Evolutionary conservation across 768 basidiomycete species (phyloP), one percentile per base, ranked within the genome.

Genomic region (Trametes elegans): DNA sequence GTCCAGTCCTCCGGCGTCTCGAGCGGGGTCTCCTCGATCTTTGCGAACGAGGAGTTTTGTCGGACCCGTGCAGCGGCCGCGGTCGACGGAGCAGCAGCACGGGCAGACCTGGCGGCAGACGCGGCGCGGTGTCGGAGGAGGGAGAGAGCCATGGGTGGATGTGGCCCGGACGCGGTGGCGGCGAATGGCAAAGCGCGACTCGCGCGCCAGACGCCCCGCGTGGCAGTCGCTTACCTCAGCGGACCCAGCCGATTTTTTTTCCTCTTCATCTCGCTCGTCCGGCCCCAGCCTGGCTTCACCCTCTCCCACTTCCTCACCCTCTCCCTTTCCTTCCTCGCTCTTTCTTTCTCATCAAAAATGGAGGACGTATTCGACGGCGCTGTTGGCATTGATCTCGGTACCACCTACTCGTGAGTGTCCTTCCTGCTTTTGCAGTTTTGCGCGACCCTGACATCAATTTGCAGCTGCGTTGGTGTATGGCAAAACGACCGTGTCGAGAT

Each of bases 401-500:
- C 95, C 60, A 98, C 95, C 64, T 98, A 98, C 85, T 92, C 91
- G 89, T 92, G 70, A 64, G 87, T 73, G 48, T 48, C 2, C 8
- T 41, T 14, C 38, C 21, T 16, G 38, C 16, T 29, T 28, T 39
- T 26, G 3, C 7, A 2, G 26, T 16, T 26, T 24, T 32, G 54
- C 36, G 62, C 23, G 27, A 57, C 55, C 45, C 59, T n/a, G n/a
- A n/a, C n/a, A n/a, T 68, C 67, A 60, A 62, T 41, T 24, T 66
- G 32, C 64, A 96, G 93, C 43, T 98, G 95, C 73, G 96, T 98
- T 66, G 96, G 93, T 79, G 94, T 98, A 69, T 98, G 95, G 95
- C 93, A 96, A 83, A 94, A 97, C 75, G 96, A 98, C 83, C 93
- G 96, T 68, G 95, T 98, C 67, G 95, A 98, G 75, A 98, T 98